These are phyloP conservation scores for Torulaspora gathmanii DNA, from an alignment of 805 yeast genomes.

Conservation along the genomic window DNA sequence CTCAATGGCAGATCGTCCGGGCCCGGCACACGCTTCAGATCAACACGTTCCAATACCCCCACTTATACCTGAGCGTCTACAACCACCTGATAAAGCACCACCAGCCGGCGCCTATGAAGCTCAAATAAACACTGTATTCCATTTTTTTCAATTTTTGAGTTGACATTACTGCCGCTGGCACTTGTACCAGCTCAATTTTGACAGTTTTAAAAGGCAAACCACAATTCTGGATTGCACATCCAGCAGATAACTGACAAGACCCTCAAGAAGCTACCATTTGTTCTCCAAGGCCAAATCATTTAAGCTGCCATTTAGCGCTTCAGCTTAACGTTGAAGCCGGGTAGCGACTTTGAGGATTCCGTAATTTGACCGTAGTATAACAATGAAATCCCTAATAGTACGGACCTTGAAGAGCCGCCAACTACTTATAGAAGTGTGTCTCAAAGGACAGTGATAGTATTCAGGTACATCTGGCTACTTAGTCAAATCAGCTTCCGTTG, in stretches of 20 bases:
- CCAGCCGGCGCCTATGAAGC: neutral
- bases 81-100: no score
- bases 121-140: neutral
- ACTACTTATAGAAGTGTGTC: no score
- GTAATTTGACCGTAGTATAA: neutral
- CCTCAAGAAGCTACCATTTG: no score
- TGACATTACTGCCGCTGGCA: no score
- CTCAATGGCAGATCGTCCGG: constrained; percentile 13
- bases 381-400: neutral
- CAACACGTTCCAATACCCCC: constrained; percentile 23
- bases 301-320: neutral
- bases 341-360: neutral
- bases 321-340: neutral
- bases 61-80: constrained; percentile 6
- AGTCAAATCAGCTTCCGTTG: neutral
- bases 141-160: neutral
- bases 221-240: neutral
- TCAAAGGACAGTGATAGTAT: no score
- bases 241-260: neutral
- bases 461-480: no score
- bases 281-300: no score
- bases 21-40: constrained; percentile 16
- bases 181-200: neutral
- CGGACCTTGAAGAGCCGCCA: no score
- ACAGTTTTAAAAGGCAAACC: neutral